A percentile compares a stretch with the other conserved stretches of the same genome.
These are phyloP conservation scores for Chamaecrista fasciculata DNA, from an alignment of 306 rosid genomes.

Conservation along the genomic window DNA sequence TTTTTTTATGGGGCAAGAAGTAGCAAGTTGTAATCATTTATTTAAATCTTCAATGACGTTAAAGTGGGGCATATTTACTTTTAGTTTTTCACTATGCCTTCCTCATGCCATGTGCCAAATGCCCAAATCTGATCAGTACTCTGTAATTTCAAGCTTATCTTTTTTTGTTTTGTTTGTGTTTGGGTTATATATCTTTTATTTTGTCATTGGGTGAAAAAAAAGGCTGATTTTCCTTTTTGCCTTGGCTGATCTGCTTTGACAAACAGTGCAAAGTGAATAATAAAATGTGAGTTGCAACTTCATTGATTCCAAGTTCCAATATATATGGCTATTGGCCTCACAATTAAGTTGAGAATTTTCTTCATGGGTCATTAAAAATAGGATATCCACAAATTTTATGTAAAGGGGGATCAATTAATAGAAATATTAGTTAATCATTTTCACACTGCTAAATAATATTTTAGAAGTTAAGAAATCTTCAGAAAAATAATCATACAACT, in stretches of 20 bases:
- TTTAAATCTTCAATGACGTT: conserved; percentile 45
- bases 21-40: conserved; percentile 46
- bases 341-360: too few species aligned
- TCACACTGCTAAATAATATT: too few species aligned
- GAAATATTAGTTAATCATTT: too few species aligned
- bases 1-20: conserved; percentile 32
- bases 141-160: conserved; percentile 34
- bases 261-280: conserved; percentile 35
- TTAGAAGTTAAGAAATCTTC: too few species aligned
- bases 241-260: conserved; percentile 44
- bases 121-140: too few species aligned
- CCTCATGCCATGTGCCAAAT: conserved; percentile 64
- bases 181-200: conserved; percentile 42
- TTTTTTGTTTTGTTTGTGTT: too few species aligned
- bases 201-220: conserved; percentile 30
- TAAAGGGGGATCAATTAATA: too few species aligned
- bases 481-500: too few species aligned
- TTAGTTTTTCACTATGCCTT: conserved; percentile 38
- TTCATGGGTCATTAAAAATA: too few species aligned
- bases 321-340: too few species aligned
- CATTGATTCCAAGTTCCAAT: too few species aligned
- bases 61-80: conserved; percentile 44
- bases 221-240: conserved; percentile 35
- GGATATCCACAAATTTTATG: too few species aligned
- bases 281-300: conserved; percentile 22